Conservation (phyloP, 345 rosid species). For the Lenwebbia sp. region DNA sequence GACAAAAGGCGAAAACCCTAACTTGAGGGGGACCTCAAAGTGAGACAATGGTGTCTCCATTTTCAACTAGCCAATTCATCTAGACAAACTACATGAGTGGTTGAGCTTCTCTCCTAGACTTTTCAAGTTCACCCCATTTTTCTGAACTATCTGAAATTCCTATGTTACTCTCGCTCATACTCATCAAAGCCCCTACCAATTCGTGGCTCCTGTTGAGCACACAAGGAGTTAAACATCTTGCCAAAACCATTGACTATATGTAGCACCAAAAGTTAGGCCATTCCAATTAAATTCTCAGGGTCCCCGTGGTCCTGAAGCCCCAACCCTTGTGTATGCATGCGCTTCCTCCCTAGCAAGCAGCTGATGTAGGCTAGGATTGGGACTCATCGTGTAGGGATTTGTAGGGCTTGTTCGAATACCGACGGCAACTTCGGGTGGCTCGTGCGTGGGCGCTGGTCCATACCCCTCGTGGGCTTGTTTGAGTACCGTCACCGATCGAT, state of each 20-base stretch:
- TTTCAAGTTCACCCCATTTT: neutral
- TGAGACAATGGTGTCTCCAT: neutral
- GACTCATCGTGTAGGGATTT: neutral
- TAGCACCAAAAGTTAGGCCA: neutral
- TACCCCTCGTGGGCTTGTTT: neutral
- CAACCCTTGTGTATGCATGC: neutral
- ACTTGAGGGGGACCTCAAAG: neutral
- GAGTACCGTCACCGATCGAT: neutral
- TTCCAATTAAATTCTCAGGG: neutral
- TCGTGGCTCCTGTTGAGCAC: neutral
- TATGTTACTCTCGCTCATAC: neutral
- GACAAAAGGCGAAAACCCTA: neutral
- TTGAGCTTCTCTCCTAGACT: neutral
- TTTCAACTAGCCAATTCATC: neutral
- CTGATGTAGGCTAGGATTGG: neutral
- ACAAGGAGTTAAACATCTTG: neutral
- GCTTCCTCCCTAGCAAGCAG: neutral
- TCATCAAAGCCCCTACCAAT: neutral
- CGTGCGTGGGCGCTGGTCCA: neutral
- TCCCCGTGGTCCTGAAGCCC: neutral
- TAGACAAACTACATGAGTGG: neutral
- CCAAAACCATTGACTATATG: neutral
- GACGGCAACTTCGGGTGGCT: neutral
- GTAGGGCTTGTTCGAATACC: neutral
- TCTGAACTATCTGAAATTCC: neutral